Conservation (phyloP, 1,139 yeast species). For the Nakaseomyces glabratus region DNA sequence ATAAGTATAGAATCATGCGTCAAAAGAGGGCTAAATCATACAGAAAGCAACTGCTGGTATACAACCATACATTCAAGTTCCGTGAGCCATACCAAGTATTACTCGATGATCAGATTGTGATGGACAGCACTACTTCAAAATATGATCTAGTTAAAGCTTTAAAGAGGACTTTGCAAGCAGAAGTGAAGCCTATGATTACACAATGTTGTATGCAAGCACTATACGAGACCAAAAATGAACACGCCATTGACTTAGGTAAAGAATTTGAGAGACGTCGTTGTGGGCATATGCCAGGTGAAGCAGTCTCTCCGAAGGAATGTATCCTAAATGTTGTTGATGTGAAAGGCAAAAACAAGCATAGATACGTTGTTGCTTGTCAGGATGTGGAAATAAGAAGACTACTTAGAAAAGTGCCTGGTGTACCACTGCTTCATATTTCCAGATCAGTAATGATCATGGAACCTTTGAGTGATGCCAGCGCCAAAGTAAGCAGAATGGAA, state of each 20-base stretch:
- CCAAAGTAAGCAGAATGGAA: slow-evolving; percentile 41
- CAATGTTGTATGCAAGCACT: slow-evolving; percentile 90
- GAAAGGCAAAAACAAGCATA: slow-evolving; percentile 72
- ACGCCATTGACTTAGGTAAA: slow-evolving; percentile 73
- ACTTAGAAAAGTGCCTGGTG: slow-evolving; percentile 74
- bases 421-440: slow-evolving; percentile 79
- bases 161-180: slow-evolving; percentile 72
- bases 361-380: slow-evolving; percentile 84
- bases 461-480: slow-evolving; percentile 71
- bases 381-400: slow-evolving; percentile 56
- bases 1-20: slow-evolving; percentile 49
- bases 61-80: slow-evolving; percentile 79
- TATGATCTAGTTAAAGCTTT: slow-evolving; percentile 74
- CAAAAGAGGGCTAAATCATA: slow-evolving; percentile 93
- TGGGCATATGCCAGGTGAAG: slow-evolving; percentile 50
- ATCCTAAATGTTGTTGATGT: slow-evolving; percentile 62
- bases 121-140: slow-evolving; percentile 54
- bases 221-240: slow-evolving; percentile 60
- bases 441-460: slow-evolving; percentile 95
- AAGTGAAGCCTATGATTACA: slow-evolving; percentile 87
- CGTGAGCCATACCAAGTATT: slow-evolving; percentile 88
- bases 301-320: slow-evolving; percentile 68
- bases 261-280: slow-evolving; percentile 71
- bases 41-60: slow-evolving; percentile 82
- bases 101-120: slow-evolving; percentile 71